Percentiles rank a stretch among this genome's conserved stretches.
These are phyloP conservation scores for Ustilago bromivora DNA, from an alignment of 1,284 basidiomycete species.

Conservation along the genomic window DNA sequence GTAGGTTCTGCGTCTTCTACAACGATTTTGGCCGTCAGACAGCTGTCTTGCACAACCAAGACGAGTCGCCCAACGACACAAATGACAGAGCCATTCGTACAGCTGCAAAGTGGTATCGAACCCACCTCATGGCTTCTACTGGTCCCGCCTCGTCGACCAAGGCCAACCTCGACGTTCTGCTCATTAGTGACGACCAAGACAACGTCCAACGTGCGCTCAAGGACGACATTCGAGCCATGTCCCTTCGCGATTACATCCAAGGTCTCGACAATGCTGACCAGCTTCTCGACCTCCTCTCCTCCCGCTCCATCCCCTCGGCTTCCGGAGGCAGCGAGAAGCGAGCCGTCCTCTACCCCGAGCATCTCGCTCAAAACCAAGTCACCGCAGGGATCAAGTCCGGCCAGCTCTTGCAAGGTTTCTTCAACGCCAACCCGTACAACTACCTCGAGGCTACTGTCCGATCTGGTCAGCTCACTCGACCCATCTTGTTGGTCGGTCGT, in stretches of 20 bases:
- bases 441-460: constrained; percentile 89
- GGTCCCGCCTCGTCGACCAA: constrained; percentile 39
- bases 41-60: constrained; percentile 47
- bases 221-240: constrained; percentile 58
- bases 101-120: constrained; percentile 63
- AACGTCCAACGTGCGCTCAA: constrained; percentile 77
- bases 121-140: constrained; percentile 55
- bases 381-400: constrained; percentile 87
- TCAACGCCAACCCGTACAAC: constrained; percentile 95
- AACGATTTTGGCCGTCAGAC: constrained; percentile 63
- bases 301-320: constrained; percentile 47
- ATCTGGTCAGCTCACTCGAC: constrained; percentile 79
- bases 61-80: constrained; percentile 66
- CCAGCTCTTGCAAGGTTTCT: constrained; percentile 88
- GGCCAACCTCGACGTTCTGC: constrained; percentile 57
- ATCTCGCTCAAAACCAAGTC: constrained; percentile 81
- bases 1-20: constrained; percentile 65
- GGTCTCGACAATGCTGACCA: constrained; percentile 60
- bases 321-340: constrained; percentile 47
- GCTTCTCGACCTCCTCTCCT: constrained; percentile 64
- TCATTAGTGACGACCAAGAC: constrained; percentile 82
- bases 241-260: constrained; percentile 65
- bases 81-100: constrained; percentile 67
- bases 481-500: constrained; percentile 86
- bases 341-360: constrained; percentile 73